These are phyloP conservation scores for Cladophialophora immunda DNA, from an alignment of 2,329 filamentous ascomycete genomes.

Conservation along the genomic window DNA sequence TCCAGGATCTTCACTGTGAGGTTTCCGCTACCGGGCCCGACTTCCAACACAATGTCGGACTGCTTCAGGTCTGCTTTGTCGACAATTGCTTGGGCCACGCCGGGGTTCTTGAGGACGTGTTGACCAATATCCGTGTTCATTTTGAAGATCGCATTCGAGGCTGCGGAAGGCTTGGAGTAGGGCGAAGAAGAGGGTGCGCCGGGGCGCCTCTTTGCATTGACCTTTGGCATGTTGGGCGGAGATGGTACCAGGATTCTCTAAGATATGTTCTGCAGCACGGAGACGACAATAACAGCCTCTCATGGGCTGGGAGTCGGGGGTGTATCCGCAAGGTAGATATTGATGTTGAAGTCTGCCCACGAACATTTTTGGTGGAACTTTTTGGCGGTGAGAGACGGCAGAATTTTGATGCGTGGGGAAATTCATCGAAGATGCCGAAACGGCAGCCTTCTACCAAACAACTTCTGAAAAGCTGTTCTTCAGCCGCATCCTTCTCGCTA, in stretches of 20 bases:
- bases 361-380: conserved; percentile 15
- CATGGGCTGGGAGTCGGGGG: background rate
- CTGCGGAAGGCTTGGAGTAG: conserved; percentile 55
- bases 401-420: conserved; percentile 24
- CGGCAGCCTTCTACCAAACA: conserved; percentile 4
- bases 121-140: conserved; percentile 92
- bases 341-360: background rate
- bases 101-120: conserved; percentile 92
- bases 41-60: conserved; percentile 87
- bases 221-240: conserved; percentile 60
- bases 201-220: conserved; percentile 62
- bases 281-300: background rate
- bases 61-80: conserved; percentile 90
- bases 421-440: background rate
- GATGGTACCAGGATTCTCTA: background rate
- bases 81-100: conserved; percentile 82
- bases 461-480: background rate
- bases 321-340: background rate
- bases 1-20: conserved; percentile 89
- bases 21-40: conserved; percentile 89
- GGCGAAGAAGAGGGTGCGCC: conserved; percentile 47
- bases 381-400: conserved; percentile 32
- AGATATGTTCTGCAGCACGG: background rate
- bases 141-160: conserved; percentile 86
- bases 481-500: background rate